Percentiles rank a stretch among this genome's conserved stretches.
phyloP scores from a whole-genome alignment of 345 rosid genomes.

The Dipteronia dyeriana region DNA sequence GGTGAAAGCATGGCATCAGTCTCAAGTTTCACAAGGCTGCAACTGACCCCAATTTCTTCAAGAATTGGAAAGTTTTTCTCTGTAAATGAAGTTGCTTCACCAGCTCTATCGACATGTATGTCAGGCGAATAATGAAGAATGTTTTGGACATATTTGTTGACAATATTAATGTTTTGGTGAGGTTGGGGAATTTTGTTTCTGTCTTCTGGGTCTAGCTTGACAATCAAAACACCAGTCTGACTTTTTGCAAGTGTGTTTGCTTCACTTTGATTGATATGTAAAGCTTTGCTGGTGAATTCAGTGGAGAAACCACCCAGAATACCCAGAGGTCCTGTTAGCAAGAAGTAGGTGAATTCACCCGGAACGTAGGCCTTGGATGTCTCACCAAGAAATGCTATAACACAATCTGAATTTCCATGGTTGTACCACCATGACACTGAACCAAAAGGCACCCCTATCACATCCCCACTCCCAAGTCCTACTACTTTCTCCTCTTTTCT shows the following conservation, averaged over 20 bases:
- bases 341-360: slow-evolving; percentile 37
- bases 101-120: slow-evolving; percentile 15
- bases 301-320: slow-evolving; percentile 30
- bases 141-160: slow-evolving; percentile 16
- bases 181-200: slow-evolving; percentile 15
- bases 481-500: slow-evolving; percentile 18
- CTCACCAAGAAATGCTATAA: slow-evolving; percentile 31
- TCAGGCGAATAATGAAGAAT: slow-evolving; percentile 14
- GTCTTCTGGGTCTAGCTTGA: slow-evolving; percentile 26
- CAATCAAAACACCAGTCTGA: slow-evolving; percentile 23
- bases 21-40: slow-evolving; percentile 14
- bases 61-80: slow-evolving; percentile 18
- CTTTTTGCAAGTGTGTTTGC: slow-evolving; percentile 21
- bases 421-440: slow-evolving; percentile 44
- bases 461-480: slow-evolving; percentile 29
- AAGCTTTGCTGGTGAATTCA: slow-evolving; percentile 22
- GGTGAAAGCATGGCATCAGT: slow-evolving; percentile 33
- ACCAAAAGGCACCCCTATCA: slow-evolving; percentile 29
- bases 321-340: slow-evolving; percentile 23
- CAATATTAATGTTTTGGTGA: background rate
- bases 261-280: slow-evolving; percentile 1
- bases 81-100: slow-evolving; percentile 16
- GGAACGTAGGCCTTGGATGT: slow-evolving; percentile 26
- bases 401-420: slow-evolving; percentile 24
- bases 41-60: slow-evolving; percentile 29